Evolutionary conservation across 139 green algal genomes (phyloP).

Genomic region (Picochlorum costavermella): DNA sequence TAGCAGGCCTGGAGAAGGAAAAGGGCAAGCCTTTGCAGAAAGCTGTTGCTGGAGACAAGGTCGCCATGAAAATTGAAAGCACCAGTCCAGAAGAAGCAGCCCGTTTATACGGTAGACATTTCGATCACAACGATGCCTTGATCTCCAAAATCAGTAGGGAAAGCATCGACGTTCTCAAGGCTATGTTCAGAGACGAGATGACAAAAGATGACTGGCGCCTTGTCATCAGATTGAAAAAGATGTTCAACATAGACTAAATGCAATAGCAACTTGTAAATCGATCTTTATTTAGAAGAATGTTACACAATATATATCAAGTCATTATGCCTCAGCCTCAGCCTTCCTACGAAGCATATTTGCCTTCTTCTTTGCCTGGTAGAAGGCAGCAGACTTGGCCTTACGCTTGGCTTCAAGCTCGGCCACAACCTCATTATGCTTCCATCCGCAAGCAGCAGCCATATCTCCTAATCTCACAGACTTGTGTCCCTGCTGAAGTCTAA

Average conservation of each 20-base stretch:
- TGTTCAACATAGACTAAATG: conserved; percentile 20
- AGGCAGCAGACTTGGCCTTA: conserved; percentile 69
- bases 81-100: conserved; percentile 62
- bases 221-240: conserved; percentile 80
- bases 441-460: conserved; percentile 73
- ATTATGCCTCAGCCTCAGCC: conserved; percentile 35
- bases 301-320: conserved; percentile 13
- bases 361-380: conserved; percentile 83
- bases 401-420: conserved; percentile 83
- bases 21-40: conserved; percentile 81
- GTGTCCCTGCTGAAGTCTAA: conserved; percentile 88
- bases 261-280: not conserved
- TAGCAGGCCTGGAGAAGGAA: conserved; percentile 89
- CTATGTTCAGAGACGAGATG: conserved; percentile 83
- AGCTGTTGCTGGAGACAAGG: conserved; percentile 65
- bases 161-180: conserved; percentile 82
- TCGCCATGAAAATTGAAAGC: conserved; percentile 95
- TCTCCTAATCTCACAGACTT: conserved; percentile 42
- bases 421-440: conserved; percentile 87
- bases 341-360: conserved; percentile 50
- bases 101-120: conserved; percentile 88
- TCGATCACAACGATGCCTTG: conserved; percentile 76
- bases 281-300: conserved; percentile 3
- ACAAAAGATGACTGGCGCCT: conserved; percentile 89
- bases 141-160: conserved; percentile 59